These are phyloP conservation scores for Blastobotrys capitulatus DNA, from an alignment of 1,139 yeast genomes.

Conservation along the genomic window DNA sequence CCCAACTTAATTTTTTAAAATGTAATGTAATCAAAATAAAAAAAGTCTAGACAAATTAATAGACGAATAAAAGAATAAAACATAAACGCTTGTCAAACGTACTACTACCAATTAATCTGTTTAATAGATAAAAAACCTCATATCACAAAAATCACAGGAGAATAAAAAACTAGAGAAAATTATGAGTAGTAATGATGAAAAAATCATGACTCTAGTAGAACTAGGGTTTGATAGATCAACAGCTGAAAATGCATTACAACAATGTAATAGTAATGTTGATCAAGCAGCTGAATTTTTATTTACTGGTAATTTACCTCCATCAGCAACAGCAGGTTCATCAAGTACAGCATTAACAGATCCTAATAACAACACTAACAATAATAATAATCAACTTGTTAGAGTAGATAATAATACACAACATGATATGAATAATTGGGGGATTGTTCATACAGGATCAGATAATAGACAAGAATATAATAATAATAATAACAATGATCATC, in stretches of 20 bases:
- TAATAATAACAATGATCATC: neutral
- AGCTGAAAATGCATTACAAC: slow-evolving; percentile 30
- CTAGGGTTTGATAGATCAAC: slow-evolving; percentile 55
- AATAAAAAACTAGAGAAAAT: no score
- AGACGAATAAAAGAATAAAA: no score
- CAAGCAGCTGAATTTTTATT: slow-evolving; percentile 13
- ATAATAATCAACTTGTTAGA: neutral
- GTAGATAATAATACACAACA: neutral
- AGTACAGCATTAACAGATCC: neutral
- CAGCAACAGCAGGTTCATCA: neutral
- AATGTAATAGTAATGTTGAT: neutral
- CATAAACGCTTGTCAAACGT: no score
- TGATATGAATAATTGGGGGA: neutral
- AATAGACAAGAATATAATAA: neutral
- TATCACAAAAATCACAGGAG: no score
- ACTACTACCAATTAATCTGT: no score
- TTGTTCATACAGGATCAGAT: neutral
- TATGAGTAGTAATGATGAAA: no score
- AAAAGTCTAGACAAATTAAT: no score
- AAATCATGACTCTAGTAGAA: slow-evolving; percentile 39
- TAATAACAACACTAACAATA: neutral
- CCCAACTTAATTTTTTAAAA: no score
- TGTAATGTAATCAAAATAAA: no score
- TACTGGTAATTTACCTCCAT: neutral
- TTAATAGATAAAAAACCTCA: no score